phyloP scores from a whole-genome alignment of 1,284 basidiomycete species.

The Malassezia caprae region DNA sequence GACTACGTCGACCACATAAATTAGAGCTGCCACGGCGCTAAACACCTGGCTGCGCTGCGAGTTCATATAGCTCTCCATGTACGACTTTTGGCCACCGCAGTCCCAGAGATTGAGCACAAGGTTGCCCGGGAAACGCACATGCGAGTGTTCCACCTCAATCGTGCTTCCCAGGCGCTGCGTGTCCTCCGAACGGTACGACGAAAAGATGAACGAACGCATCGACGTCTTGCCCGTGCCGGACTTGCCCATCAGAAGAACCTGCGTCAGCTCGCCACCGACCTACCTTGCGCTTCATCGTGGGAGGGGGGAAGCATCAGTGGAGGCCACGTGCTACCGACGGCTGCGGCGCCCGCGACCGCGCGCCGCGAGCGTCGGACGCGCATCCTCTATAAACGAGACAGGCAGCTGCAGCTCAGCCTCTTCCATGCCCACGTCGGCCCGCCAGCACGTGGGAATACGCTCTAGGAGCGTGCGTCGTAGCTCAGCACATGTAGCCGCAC shows the following conservation, averaged over 20 bases:
- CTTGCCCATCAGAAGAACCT: constrained; percentile 45
- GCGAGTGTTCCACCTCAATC: constrained; percentile 93
- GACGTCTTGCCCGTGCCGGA: constrained; percentile 64
- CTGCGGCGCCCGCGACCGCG: not conserved
- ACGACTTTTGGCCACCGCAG: constrained; percentile 93
- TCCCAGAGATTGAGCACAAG: constrained; percentile 93
- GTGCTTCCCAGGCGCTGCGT: constrained; percentile 87
- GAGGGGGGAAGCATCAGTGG: not conserved
- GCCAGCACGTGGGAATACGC: constrained; percentile 20
- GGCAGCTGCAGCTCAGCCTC: not conserved
- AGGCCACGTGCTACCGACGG: not conserved
- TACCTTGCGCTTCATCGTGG: constrained; percentile 24
- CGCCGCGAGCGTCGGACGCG: not conserved
- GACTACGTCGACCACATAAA: constrained; percentile 88
- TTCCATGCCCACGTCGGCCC: constrained; percentile 11
- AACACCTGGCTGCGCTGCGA: constrained; percentile 85
- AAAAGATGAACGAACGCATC: constrained; percentile 98
- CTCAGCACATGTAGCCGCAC: constrained; percentile 22
- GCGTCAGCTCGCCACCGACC: not conserved
- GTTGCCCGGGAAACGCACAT: constrained; percentile 89
- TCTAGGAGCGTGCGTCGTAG: constrained; percentile 18
- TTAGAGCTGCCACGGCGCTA: constrained; percentile 86
- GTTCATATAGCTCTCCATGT: constrained; percentile 90
- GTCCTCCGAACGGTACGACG: constrained; percentile 82
- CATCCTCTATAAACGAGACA: not conserved